Base-by-base conservation (phyloP, 768 basidiomycete species). In the Coprinopsis marcescibilis region DNA sequence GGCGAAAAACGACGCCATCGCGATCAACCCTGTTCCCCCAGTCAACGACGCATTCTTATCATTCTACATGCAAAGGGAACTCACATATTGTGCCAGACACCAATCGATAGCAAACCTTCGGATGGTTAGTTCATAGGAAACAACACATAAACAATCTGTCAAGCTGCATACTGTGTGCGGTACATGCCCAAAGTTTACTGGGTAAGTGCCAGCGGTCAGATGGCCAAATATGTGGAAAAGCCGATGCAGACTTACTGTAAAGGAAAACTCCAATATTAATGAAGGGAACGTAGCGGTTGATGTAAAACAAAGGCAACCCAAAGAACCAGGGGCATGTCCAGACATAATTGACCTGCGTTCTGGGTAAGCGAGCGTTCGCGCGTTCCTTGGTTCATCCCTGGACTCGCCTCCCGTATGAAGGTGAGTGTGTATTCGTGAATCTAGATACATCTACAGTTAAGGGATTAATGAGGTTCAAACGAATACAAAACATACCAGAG, bases 271-370 rank as follows among this genome's bases (percentile, higher is more conserved):
- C 36, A 5, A 42, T 19, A 32, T 49, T 44, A 3, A 49, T 33
- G 24, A 49, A 40, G 10, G 26, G 45, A 26, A 41, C 24, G 17
- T 40, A 45, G 8, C 32, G 48, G 44, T 50, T 53, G 11, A 50
- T 23, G 14, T 47, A 50, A n/a, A 50, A 53, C 10, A 53, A 32
- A 26, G 37, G 34, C 14, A 50, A 41, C 7, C 51, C 51, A 29
- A 48, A 33, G n/a, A 37, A 48, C 52, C 49, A 45, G 21, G 49
- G 45, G 24, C 49, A 53, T 1, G 35, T 33, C 52, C 52, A 53
- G 21, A 47, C 52, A 20, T 53, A 45, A 15, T 50, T 48, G n/a
- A 48, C 36, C 49, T 54, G 27, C 5, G 15, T 7, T 35, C 19
- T 21, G 14, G 5, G 21, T 14, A 2, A 27, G n/a, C n/a, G n/a